Conservation (phyloP, 2,329 filamentous ascomycete genomes). For the Fusarium anguioides region DNA sequence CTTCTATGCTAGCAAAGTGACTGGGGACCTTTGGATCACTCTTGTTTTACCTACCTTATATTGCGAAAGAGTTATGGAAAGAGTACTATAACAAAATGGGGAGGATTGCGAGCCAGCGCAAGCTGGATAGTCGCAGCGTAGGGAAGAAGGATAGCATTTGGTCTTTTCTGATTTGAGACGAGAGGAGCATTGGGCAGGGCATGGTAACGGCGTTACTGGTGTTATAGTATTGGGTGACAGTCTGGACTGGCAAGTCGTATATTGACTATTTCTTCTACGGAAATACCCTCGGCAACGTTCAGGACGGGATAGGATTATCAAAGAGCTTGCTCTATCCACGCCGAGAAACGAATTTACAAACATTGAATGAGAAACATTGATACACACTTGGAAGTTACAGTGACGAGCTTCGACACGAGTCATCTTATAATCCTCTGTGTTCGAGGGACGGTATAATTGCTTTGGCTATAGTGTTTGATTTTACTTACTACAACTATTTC, state of each 20-base stretch:
- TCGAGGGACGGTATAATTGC: background rate
- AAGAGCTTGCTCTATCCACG: conserved; percentile 14
- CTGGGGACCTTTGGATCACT: background rate
- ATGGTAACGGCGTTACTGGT: conserved; percentile 36
- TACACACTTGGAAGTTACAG: background rate
- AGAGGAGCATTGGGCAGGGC: conserved; percentile 26
- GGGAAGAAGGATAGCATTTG: conserved; percentile 31
- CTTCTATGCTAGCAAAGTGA: background rate
- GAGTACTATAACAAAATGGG: conserved; percentile 9
- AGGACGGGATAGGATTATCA: conserved; percentile 9
- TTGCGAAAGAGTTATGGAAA: background rate
- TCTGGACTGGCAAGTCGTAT: background rate
- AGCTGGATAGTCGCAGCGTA: conserved; percentile 38
- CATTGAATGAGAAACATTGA: background rate
- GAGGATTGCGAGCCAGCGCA: conserved; percentile 22
- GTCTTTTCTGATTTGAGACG: conserved; percentile 25
- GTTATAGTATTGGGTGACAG: background rate
- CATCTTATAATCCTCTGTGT: background rate
- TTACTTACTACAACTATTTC: no score
- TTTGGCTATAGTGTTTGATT: no score
- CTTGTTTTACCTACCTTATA: background rate
- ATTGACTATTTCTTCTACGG: conserved; percentile 23
- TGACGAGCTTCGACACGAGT: no score
- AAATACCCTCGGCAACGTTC: conserved; percentile 25
- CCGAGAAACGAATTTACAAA: conserved; percentile 11